Percentiles rank a stretch among this genome's conserved stretches.
phyloP scores from a whole-genome alignment of 768 basidiomycete genomes.

The Kwoniella mangroviensis region DNA sequence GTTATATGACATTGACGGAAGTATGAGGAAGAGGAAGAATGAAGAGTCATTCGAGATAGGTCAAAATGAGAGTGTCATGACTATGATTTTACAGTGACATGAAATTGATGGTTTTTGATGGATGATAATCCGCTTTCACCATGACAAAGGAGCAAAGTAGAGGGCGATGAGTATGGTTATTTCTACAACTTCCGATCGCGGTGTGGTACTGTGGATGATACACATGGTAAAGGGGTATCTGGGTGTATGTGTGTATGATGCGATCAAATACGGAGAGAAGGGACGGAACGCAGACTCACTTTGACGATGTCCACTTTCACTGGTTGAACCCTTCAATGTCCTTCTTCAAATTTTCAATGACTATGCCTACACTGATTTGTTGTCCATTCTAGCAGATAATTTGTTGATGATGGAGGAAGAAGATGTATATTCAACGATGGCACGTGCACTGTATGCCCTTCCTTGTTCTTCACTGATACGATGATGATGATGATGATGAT shows the following conservation, averaged over 20 bases:
- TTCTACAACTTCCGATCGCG: neutral
- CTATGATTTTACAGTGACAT: no score
- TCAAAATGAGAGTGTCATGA: no score
- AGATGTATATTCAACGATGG: no score
- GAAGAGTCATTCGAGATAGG: neutral
- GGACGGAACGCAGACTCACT: slow-evolving; percentile 1
- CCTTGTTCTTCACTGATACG: no score
- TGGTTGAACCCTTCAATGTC: no score
- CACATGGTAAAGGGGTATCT: slow-evolving; percentile 1
- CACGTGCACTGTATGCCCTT: no score
- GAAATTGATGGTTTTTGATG: no score
- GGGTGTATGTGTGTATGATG: neutral
- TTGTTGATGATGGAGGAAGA: no score
- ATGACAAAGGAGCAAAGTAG: slow-evolving; percentile 16
- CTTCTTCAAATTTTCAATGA: no score
- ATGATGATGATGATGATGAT: no score
- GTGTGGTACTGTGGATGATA: neutral
- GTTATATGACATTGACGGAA: neutral
- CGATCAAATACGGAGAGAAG: neutral
- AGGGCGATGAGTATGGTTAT: neutral
- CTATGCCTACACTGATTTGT: no score
- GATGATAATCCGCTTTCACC: slow-evolving; percentile 1
- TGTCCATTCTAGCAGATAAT: no score
- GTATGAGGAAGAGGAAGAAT: neutral
- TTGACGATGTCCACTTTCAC: neutral